These are phyloP conservation scores for Fusarium penzigii DNA, from an alignment of 2,329 filamentous ascomycete species.

Conservation along the genomic window DNA sequence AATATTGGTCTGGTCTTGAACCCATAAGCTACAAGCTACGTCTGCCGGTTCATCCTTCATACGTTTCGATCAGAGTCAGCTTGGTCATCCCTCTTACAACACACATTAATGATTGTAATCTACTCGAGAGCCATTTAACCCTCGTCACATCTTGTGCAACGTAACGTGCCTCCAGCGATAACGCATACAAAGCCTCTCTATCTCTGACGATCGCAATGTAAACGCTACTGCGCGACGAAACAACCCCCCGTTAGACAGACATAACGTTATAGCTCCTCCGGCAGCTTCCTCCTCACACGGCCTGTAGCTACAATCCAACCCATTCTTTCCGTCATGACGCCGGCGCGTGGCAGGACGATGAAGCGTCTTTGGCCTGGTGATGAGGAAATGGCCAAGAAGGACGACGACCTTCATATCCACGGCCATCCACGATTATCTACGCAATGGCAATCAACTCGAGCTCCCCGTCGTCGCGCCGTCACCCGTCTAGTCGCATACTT, in stretches of 20 bases:
- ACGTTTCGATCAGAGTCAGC: no score
- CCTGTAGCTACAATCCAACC: conserved; percentile 3
- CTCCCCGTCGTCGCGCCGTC: conserved; percentile 52
- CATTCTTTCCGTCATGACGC: conserved; percentile 39
- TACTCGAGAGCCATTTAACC: neutral
- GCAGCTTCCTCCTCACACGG: neutral
- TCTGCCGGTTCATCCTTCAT: neutral
- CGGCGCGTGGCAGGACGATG: conserved; percentile 32
- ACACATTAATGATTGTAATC: neutral
- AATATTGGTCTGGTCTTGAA: no score
- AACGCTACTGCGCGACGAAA: neutral
- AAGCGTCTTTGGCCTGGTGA: conserved; percentile 50
- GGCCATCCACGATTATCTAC: conserved; percentile 28
- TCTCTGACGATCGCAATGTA: neutral
- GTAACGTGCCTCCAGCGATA: neutral
- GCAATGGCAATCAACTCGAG: conserved; percentile 44
- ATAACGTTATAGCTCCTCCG: conserved; percentile 1
- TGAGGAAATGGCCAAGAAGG: conserved; percentile 60
- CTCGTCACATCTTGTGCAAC: conserved; percentile 5
- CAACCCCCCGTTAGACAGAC: conserved; percentile 6
- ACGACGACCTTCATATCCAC: conserved; percentile 50
- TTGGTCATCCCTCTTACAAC: neutral
- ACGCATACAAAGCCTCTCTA: neutral
- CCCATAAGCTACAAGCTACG: neutral
- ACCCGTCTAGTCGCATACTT: conserved; percentile 53